Evolutionary conservation across 2,329 filamentous ascomycete species (phyloP).

Genomic region (Rachicladosporium sp.): DNA sequence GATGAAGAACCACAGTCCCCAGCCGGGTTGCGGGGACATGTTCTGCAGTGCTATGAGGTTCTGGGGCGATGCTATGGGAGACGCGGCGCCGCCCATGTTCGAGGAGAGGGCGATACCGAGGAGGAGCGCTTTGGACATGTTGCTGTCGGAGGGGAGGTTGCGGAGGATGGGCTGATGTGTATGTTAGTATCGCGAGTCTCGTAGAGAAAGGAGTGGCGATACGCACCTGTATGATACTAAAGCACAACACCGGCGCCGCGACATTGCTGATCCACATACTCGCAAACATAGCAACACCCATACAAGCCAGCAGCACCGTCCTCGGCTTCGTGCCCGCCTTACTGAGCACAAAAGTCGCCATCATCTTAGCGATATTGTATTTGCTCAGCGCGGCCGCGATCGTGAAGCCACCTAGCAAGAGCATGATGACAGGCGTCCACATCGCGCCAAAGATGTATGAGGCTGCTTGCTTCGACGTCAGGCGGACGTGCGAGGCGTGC

Average conservation of each 20-base stretch:
- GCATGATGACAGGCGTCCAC: constrained; percentile 99
- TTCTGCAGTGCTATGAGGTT: constrained; percentile 95
- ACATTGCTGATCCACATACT: constrained; percentile 99
- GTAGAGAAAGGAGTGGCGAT: neutral
- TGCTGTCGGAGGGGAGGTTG: constrained; percentile 77
- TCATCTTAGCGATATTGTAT: constrained; percentile 93
- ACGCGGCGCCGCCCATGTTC: constrained; percentile 92
- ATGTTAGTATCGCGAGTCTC: neutral
- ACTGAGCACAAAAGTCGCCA: constrained; percentile 90
- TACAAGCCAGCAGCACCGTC: constrained; percentile 88
- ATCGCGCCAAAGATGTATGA: constrained; percentile 82
- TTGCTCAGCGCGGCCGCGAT: constrained; percentile 91
- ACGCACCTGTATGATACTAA: constrained; percentile 83
- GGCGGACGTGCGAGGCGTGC: constrained; percentile 47
- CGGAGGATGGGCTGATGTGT: constrained; percentile 67
- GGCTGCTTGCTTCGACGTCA: constrained; percentile 71
- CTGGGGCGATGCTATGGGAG: constrained; percentile 91
- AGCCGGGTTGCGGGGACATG: constrained; percentile 83
- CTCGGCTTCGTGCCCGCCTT: constrained; percentile 86
- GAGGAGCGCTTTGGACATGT: constrained; percentile 90
- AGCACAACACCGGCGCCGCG: constrained; percentile 90
- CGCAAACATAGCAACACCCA: constrained; percentile 95
- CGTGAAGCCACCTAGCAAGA: constrained; percentile 89
- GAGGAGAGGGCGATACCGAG: constrained; percentile 89
- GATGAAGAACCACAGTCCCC: constrained; percentile 96